Conservation (phyloP, 2,329 filamentous ascomycete genomes). For the Trichoderma gracile region DNA sequence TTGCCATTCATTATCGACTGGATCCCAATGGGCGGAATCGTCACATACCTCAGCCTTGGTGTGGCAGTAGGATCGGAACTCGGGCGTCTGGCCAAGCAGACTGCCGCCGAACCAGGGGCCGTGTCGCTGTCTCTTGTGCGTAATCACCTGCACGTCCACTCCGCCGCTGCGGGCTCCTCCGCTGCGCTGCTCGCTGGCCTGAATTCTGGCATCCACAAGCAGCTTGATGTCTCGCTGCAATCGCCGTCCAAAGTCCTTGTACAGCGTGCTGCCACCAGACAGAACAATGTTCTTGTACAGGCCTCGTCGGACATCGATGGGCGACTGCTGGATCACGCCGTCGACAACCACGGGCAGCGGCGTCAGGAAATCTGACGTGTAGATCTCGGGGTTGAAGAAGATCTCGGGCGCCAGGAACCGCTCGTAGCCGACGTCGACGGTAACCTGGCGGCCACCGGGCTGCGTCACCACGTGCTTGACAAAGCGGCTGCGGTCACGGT, state of each 20-base stretch:
- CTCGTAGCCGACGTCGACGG: slow-evolving; percentile 94
- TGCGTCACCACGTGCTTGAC: slow-evolving; percentile 85
- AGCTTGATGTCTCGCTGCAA: slow-evolving; percentile 97
- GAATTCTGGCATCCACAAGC: slow-evolving; percentile 88
- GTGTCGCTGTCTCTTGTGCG: slow-evolving; percentile 95
- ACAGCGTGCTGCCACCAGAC: slow-evolving; percentile 93
- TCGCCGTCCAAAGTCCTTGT: slow-evolving; percentile 96
- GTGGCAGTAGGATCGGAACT: slow-evolving; percentile 98
- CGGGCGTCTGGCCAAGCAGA: slow-evolving; percentile 92
- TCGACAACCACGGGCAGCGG: slow-evolving; percentile 93
- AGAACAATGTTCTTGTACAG: slow-evolving; percentile 99
- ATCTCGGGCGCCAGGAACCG: slow-evolving; percentile 98
- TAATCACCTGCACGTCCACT: slow-evolving; percentile 93
- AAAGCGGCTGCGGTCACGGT: slow-evolving; percentile 88
- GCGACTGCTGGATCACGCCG: slow-evolving; percentile 93
- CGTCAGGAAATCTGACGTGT: slow-evolving; percentile 97
- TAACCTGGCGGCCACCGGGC: slow-evolving; percentile 79
- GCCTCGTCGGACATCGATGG: slow-evolving; percentile 94
- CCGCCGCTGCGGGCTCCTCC: slow-evolving; percentile 92
- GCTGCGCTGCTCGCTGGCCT: slow-evolving; percentile 86
- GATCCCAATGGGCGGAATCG: neutral
- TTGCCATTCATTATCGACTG: neutral
- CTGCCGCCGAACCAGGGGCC: slow-evolving; percentile 98
- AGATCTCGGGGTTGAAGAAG: slow-evolving; percentile 99
- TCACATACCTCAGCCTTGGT: slow-evolving; percentile 71